Evolutionary conservation across 2,329 filamentous ascomycete genomes (phyloP).

Genomic region (Thyridium curvatum): DNA sequence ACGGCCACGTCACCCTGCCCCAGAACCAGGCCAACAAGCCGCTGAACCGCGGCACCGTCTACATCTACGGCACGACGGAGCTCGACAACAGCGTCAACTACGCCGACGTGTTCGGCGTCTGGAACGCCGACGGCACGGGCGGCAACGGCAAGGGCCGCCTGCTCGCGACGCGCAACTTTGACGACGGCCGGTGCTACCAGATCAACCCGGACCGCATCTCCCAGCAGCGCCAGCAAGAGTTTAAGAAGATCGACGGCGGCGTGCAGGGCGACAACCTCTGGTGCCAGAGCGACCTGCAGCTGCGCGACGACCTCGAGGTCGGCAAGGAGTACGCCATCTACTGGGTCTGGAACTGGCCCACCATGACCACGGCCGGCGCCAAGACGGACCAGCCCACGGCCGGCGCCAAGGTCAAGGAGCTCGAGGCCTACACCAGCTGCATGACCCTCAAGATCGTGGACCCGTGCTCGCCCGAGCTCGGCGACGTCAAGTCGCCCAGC

Average conservation of each 20-base stretch:
- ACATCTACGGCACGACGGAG: constrained; percentile 64
- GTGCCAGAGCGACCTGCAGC: constrained; percentile 75
- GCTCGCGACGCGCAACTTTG: constrained; percentile 72
- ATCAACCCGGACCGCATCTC: constrained; percentile 57
- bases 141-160: constrained; percentile 74
- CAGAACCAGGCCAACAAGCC: constrained; percentile 52
- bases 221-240: constrained; percentile 47
- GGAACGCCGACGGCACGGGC: constrained; percentile 75
- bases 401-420: constrained; percentile 21
- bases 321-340: constrained; percentile 73
- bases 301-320: constrained; percentile 60
- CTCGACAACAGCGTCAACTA: constrained; percentile 44
- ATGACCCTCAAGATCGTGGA: constrained; percentile 32
- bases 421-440: constrained; percentile 32
- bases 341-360: constrained; percentile 96
- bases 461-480: constrained; percentile 27
- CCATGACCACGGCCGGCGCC: constrained; percentile 33
- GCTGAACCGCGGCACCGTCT: constrained; percentile 63
- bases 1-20: constrained; percentile 65
- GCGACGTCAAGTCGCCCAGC: constrained; percentile 25
- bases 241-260: constrained; percentile 42
- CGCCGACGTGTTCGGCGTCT: constrained; percentile 64
- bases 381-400: constrained; percentile 21
- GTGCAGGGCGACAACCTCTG: constrained; percentile 54
- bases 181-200: constrained; percentile 89